Conservation (phyloP, 176 grass and related monocot species). For the Cymbopogon citratus region DNA sequence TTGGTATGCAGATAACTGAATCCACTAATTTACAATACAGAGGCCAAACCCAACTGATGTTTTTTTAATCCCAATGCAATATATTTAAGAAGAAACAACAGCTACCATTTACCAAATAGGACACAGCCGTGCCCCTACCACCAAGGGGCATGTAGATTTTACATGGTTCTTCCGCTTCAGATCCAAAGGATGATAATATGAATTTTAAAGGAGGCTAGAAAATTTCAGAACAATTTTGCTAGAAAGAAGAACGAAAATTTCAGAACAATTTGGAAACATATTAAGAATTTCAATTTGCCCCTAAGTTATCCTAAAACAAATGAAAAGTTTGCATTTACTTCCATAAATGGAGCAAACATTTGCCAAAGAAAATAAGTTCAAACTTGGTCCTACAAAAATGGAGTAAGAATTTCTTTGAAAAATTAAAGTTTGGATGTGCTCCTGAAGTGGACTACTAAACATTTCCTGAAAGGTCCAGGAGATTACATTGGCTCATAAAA, state of each 20-base stretch:
- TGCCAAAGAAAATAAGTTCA: too few relatives aligned
- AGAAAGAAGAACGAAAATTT: too few relatives aligned
- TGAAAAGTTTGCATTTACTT: neutral
- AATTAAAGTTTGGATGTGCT: neutral
- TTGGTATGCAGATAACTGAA: neutral
- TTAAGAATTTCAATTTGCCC: neutral
- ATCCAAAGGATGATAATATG: neutral
- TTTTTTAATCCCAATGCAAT: neutral
- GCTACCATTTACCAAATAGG: neutral
- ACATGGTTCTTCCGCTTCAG: neutral
- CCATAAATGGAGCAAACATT: neutral
- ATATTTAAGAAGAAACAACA: neutral
- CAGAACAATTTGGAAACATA: neutral
- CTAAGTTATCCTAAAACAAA: neutral
- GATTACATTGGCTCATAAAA: neutral
- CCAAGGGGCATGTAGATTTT: neutral
- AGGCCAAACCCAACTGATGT: neutral
- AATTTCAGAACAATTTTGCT: neutral
- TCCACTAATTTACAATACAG: conserved; percentile 1
- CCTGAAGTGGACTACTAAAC: neutral
- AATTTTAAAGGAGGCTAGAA: neutral
- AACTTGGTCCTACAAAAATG: too few relatives aligned
- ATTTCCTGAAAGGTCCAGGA: neutral
- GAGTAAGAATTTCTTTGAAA: too few relatives aligned
- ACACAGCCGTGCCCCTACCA: neutral